These are phyloP conservation scores for Lablab purpureus DNA, from an alignment of 306 rosid genomes.

Conservation along the genomic window DNA sequence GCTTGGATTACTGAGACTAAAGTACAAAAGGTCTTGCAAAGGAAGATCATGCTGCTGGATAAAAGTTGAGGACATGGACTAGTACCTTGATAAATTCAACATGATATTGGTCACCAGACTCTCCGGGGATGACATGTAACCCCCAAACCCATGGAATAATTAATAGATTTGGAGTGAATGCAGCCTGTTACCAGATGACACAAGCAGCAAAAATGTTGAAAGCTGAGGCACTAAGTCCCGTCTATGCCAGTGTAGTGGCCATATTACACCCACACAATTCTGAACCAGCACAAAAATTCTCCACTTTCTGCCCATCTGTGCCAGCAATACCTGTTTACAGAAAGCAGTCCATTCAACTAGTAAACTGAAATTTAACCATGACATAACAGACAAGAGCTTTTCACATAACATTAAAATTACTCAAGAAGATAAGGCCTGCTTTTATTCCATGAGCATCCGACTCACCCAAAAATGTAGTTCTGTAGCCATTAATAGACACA, in stretches of 20 bases:
- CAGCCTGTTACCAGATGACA: slow-evolving; percentile 38
- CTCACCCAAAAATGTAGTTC: slow-evolving; percentile 38
- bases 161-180: slow-evolving; percentile 31
- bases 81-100: slow-evolving; percentile 32
- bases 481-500: slow-evolving; percentile 4
- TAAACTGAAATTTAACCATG: slow-evolving; percentile 22
- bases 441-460: slow-evolving; percentile 29
- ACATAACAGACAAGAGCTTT: slow-evolving; percentile 7
- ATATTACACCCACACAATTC: slow-evolving; percentile 53
- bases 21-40: slow-evolving; percentile 10
- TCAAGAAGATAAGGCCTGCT: slow-evolving; percentile 17
- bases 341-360: slow-evolving; percentile 7
- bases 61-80: slow-evolving; percentile 5
- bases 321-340: slow-evolving; percentile 32
- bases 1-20: neutral
- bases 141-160: slow-evolving; percentile 46
- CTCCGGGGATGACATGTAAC: slow-evolving; percentile 42
- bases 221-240: slow-evolving; percentile 45
- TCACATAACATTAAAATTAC: neutral
- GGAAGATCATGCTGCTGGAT: slow-evolving; percentile 7
- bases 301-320: slow-evolving; percentile 9
- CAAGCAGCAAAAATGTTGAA: slow-evolving; percentile 48
- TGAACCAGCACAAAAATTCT: slow-evolving; percentile 15
- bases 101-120: slow-evolving; percentile 51
- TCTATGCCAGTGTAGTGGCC: slow-evolving; percentile 1